Evolutionary conservation across 1,139 yeast genomes (phyloP).

Genomic region (Kodamaea suecica): DNA sequence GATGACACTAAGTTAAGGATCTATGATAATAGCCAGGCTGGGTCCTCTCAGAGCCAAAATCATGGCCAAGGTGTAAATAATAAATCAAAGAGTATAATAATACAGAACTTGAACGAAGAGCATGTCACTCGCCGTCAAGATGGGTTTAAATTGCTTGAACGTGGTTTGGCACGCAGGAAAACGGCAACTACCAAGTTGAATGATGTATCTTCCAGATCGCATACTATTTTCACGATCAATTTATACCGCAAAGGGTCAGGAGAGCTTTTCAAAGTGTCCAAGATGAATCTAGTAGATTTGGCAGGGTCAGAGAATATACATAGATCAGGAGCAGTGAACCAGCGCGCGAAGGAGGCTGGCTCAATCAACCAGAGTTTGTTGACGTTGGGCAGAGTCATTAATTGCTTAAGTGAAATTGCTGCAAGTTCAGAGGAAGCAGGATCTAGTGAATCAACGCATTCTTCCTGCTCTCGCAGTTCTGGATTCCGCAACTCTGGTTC

Average conservation of each 20-base stretch:
- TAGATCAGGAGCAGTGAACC: slow-evolving; percentile 75
- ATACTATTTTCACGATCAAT: slow-evolving; percentile 65
- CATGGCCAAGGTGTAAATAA: no score
- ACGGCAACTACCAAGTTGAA: slow-evolving; percentile 71
- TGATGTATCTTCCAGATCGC: slow-evolving; percentile 68
- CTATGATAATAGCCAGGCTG: no score
- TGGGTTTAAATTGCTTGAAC: slow-evolving; percentile 51
- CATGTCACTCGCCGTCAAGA: slow-evolving; percentile 50
- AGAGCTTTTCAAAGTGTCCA: slow-evolving; percentile 49
- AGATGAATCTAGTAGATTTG: slow-evolving; percentile 77
- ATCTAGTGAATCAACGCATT: no score
- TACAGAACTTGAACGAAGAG: slow-evolving; percentile 58
- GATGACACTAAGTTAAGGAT: slow-evolving; percentile 49
- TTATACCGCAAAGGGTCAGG: slow-evolving; percentile 40
- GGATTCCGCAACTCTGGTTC: not conserved
- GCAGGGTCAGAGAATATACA: slow-evolving; percentile 87
- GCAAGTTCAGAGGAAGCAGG: no score
- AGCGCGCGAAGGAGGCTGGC: slow-evolving; percentile 85
- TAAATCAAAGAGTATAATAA: slow-evolving; percentile 22
- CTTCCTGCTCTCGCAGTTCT: slow-evolving; percentile 1
- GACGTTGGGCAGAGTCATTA: slow-evolving; percentile 82
- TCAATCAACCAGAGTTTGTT: slow-evolving; percentile 79
- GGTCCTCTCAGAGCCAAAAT: slow-evolving; percentile 1
- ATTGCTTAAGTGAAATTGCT: slow-evolving; percentile 44
- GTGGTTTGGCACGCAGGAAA: slow-evolving; percentile 56